Percentiles rank a stretch among this genome's conserved stretches.
Evolutionary conservation across 306 rosid species (phyloP).

Genomic region (Quercus suber): DNA sequence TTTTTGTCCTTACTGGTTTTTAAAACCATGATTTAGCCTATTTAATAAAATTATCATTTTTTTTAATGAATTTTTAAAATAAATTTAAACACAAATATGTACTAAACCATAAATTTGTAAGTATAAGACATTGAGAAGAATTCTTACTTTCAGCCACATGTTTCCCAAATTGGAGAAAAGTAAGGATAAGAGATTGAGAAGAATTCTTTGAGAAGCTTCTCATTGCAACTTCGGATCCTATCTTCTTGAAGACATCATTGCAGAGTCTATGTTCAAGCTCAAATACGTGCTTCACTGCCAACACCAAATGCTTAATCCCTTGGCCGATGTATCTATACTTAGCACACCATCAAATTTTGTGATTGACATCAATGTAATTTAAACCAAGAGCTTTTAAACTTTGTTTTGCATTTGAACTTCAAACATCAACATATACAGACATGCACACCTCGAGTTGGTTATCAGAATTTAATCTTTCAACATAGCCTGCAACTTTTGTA

Average conservation of each 20-base stretch:
- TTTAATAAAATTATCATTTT: too few species aligned
- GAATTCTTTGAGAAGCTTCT: constrained; percentile 57
- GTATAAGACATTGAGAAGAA: too few species aligned
- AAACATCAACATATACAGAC: constrained; percentile 48
- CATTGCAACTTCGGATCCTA: constrained; percentile 30
- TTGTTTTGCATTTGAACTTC: constrained; percentile 43
- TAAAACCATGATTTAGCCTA: too few species aligned
- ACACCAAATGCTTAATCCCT: constrained; percentile 67
- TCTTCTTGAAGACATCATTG: constrained; percentile 45
- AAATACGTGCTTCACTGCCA: constrained; percentile 46
- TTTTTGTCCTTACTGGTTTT: too few species aligned
- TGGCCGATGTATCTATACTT: constrained; percentile 41
- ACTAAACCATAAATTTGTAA: too few species aligned
- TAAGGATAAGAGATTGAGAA: constrained; percentile 47
- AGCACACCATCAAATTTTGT: constrained; percentile 31
- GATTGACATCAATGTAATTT: constrained; percentile 46
- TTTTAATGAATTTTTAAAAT: too few species aligned
- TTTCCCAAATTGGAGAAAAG: constrained; percentile 69
- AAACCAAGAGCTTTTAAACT: constrained; percentile 58
- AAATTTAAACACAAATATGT: too few species aligned
- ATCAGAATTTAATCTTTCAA: constrained; percentile 50
- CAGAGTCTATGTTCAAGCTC: constrained; percentile 39
- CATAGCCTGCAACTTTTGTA: constrained; percentile 42
- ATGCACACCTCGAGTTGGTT: constrained; percentile 45
- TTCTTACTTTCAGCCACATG: constrained; percentile 45